Percentiles rank a stretch among this genome's conserved stretches.
Conservation (phyloP, 2,329 filamentous ascomycete species). For the Sporothrix sp. region DNA sequence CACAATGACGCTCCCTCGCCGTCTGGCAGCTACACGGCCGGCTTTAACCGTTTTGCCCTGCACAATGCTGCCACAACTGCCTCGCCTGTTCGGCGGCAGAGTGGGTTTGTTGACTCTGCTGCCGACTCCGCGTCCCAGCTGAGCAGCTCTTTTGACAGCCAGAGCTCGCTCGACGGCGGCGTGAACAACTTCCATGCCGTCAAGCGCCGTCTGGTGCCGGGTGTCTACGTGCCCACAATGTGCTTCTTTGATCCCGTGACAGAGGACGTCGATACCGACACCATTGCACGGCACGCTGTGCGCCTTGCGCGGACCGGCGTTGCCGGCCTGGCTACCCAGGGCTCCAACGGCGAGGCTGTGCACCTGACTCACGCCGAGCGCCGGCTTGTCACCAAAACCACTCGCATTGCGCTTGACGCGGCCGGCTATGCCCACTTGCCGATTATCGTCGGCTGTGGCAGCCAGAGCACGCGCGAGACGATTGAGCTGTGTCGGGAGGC, state of each 20-base stretch:
- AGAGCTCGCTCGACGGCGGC: conserved; percentile 23
- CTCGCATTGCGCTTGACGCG: conserved; percentile 57
- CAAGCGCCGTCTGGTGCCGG: conserved; percentile 32
- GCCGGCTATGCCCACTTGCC: conserved; percentile 57
- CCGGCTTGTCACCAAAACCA: conserved; percentile 56
- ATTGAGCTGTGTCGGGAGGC: conserved; percentile 61
- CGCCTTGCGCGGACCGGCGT: conserved; percentile 66
- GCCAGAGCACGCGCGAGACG: conserved; percentile 63
- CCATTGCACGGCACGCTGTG: conserved; percentile 52
- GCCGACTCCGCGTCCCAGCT: conserved; percentile 27
- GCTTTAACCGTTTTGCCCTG: conserved; percentile 30
- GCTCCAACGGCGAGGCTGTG: conserved; percentile 75
- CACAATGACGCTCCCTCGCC: conserved; percentile 40
- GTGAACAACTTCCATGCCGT: conserved; percentile 9
- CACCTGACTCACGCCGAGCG: conserved; percentile 65
- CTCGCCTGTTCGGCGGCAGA: conserved; percentile 24
- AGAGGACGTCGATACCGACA: conserved; percentile 56
- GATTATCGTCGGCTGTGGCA: conserved; percentile 66
- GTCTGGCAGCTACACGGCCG: conserved; percentile 34
- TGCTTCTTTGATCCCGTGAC: conserved; percentile 59
- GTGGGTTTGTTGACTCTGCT: conserved; percentile 19
- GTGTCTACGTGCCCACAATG: conserved; percentile 64
- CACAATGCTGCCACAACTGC: conserved; percentile 20
- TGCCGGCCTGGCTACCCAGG: conserved; percentile 65
- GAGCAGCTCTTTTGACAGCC: conserved; percentile 35